These are phyloP conservation scores for Diaporthe australafricana DNA, from an alignment of 2,329 filamentous ascomycete species.

Conservation along the genomic window DNA sequence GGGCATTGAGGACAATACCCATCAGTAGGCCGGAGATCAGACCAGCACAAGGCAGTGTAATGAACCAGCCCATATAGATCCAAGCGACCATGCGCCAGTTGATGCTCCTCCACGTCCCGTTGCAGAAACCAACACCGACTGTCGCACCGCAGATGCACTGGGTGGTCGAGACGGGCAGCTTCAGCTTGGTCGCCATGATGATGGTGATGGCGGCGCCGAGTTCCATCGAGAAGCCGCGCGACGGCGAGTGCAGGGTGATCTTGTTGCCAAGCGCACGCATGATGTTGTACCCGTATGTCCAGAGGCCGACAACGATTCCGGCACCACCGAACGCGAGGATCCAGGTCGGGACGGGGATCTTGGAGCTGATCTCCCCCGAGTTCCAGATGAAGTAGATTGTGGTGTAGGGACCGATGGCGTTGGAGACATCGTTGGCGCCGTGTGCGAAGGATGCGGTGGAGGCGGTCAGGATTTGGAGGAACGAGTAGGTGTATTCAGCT, in stretches of 20 bases:
- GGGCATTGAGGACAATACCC: slow-evolving; percentile 72
- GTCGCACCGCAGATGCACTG: slow-evolving; percentile 74
- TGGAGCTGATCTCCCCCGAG: slow-evolving; percentile 55
- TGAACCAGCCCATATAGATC: slow-evolving; percentile 71
- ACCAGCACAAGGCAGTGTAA: slow-evolving; percentile 68
- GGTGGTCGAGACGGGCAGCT: slow-evolving; percentile 73
- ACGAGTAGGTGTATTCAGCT: slow-evolving; percentile 70
- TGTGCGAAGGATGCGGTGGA: slow-evolving; percentile 73
- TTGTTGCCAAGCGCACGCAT: slow-evolving; percentile 70
- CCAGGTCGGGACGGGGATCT: slow-evolving; percentile 68
- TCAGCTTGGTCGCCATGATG: slow-evolving; percentile 71
- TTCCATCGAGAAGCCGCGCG: slow-evolving; percentile 67
- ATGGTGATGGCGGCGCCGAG: slow-evolving; percentile 72
- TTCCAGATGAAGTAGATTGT: slow-evolving; percentile 72
- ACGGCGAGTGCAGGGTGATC: slow-evolving; percentile 67
- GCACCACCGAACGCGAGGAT: slow-evolving; percentile 57
- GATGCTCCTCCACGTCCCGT: slow-evolving; percentile 67
- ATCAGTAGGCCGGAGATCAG: slow-evolving; percentile 70
- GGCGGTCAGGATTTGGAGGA: slow-evolving; percentile 70
- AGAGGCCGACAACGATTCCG: slow-evolving; percentile 62
- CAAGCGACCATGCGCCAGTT: slow-evolving; percentile 73
- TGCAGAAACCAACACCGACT: slow-evolving; percentile 72
- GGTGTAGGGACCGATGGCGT: slow-evolving; percentile 72
- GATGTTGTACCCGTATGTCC: slow-evolving; percentile 73
- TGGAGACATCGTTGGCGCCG: slow-evolving; percentile 75